Percentiles rank a stretch among this genome's conserved stretches.
phyloP scores from a whole-genome alignment of 1,139 yeast species.

The Spathaspora sp. region DNA sequence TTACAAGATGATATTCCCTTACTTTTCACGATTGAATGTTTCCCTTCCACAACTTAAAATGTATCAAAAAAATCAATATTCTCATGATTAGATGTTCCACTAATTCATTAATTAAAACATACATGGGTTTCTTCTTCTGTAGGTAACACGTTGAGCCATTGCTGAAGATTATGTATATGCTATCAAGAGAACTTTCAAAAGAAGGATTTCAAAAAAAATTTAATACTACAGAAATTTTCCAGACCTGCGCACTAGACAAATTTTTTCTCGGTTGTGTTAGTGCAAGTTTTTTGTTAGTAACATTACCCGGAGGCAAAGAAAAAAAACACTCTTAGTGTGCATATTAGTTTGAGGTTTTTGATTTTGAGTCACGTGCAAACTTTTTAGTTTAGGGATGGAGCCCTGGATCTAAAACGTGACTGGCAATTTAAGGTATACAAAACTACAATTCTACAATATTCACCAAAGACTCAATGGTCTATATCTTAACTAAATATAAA shows the following conservation, averaged over 20 bases:
- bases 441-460: no score
- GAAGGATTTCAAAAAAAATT: conserved; percentile 11
- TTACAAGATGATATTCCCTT: background rate
- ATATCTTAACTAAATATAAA: no score
- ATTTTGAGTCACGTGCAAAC: conserved; percentile 3
- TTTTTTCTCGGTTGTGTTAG: conserved; percentile 2
- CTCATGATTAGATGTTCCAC: background rate
- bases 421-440: no score
- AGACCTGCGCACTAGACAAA: conserved; percentile 3
- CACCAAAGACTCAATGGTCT: no score
- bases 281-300: background rate
- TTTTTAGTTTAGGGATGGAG: background rate
- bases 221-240: conserved; percentile 12
- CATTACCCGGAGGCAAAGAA: background rate
- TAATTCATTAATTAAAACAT: conserved; percentile 21
- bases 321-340: conserved; percentile 5
- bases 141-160: conserved; percentile 55
- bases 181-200: conserved; percentile 11
- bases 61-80: background rate
- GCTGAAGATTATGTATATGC: conserved; percentile 14
- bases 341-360: conserved; percentile 3
- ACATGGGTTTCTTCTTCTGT: conserved; percentile 55
- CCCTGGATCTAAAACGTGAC: conserved; percentile 1
- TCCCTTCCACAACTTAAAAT: background rate
- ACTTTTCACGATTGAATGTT: background rate